Evolutionary conservation across 164 flowering plant species (phyloP).

Genomic region (Malania oleifera): DNA sequence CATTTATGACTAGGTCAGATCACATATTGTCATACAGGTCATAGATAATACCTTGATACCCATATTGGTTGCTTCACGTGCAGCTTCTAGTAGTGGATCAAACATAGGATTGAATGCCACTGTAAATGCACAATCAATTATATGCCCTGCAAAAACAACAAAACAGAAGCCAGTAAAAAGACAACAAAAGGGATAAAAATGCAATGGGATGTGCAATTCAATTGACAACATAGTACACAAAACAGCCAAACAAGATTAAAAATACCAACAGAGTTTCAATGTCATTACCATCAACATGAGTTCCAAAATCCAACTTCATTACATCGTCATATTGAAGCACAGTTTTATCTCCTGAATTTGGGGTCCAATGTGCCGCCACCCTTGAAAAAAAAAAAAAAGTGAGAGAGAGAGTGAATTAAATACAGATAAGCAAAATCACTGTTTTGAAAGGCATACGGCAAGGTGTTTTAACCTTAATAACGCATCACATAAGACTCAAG

Average conservation of each 20-base stretch:
- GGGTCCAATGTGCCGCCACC: constrained; percentile 99
- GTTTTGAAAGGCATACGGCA: no score
- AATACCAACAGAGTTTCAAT: background rate
- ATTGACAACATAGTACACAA: background rate
- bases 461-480: no score
- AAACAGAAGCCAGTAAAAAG: no score
- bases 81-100: constrained; percentile 85
- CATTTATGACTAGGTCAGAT: background rate
- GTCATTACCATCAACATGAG: constrained; percentile 85
- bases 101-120: constrained; percentile 96
- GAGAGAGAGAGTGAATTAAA: background rate
- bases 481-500: no score
- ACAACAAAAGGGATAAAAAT: background rate
- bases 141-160: constrained; percentile 50
- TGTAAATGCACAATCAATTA: constrained; percentile 95
- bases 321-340: constrained; percentile 98
- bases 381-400: constrained; percentile 28
- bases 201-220: background rate
- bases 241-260: background rate
- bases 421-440: background rate
- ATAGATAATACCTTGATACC: constrained; percentile 62
- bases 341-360: constrained; percentile 94
- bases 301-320: constrained; percentile 99
- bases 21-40: background rate
- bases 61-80: constrained; percentile 93